phyloP scores from a whole-genome alignment of 208 protist genomes.

The Leishmania mexicana region DNA sequence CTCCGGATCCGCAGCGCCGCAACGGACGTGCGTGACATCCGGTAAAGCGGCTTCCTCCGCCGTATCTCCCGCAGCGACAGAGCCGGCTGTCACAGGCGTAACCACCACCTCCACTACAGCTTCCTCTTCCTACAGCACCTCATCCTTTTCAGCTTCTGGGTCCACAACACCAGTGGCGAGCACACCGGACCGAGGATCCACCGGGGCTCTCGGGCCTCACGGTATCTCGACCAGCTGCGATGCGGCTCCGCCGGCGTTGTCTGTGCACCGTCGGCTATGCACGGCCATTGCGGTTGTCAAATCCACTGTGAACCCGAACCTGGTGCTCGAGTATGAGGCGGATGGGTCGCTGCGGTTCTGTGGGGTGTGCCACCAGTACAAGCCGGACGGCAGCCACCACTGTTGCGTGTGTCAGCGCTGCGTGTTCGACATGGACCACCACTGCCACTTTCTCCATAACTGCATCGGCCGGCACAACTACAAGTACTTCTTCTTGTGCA shows the following conservation, averaged over 20 bases:
- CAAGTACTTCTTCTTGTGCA: slow-evolving; percentile 83
- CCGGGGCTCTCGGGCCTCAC: not conserved
- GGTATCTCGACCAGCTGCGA: not conserved
- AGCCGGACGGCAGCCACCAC: slow-evolving; percentile 83
- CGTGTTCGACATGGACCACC: slow-evolving; percentile 89
- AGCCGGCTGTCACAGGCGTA: not conserved
- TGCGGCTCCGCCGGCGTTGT: no score
- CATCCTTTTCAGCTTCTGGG: not conserved
- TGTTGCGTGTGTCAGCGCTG: slow-evolving; percentile 76
- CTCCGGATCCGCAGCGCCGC: not conserved
- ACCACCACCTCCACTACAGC: not conserved
- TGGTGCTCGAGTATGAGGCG: slow-evolving; percentile 45
- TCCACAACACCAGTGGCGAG: not conserved
- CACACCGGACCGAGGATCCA: not conserved
- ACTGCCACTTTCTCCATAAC: slow-evolving; percentile 90
- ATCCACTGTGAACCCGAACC: slow-evolving; percentile 19
- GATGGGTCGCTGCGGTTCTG: slow-evolving; percentile 68
- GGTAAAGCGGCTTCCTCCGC: not conserved
- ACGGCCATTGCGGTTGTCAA: not conserved
- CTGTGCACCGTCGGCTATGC: not conserved
- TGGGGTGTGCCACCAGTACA: slow-evolving; percentile 59
- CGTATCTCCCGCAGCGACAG: not conserved
- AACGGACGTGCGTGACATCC: no score
- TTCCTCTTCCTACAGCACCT: not conserved
- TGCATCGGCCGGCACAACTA: slow-evolving; percentile 90